A percentile compares a stretch with the other conserved stretches of the same genome.
Conservation (phyloP, 108 stramenopile species). For the Aurantiochytrium sp. region DNA sequence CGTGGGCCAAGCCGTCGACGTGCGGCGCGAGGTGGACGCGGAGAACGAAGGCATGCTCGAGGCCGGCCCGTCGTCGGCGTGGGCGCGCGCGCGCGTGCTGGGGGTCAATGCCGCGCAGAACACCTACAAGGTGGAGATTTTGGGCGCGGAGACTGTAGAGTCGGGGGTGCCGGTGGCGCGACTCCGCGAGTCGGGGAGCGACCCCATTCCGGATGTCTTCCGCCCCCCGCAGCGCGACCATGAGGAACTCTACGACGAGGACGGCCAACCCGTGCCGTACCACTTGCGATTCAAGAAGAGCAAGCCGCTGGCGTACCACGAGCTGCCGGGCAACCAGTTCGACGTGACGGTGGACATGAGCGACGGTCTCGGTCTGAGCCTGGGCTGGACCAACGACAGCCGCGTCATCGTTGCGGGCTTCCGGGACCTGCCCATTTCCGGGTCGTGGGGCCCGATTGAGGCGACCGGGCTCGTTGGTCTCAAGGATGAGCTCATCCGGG, state of each 20-base stretch:
- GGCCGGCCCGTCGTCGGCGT: not conserved
- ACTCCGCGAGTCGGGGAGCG: not conserved
- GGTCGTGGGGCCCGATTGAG: not conserved
- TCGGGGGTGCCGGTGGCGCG: not conserved
- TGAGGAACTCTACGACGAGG: not conserved
- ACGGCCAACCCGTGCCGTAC: not conserved
- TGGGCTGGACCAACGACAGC: slow-evolving; percentile 22
- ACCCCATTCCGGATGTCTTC: slow-evolving; percentile 9
- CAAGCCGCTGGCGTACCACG: slow-evolving; percentile 23
- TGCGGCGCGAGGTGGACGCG: not conserved
- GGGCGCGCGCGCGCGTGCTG: not conserved
- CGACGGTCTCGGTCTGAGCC: slow-evolving; percentile 12
- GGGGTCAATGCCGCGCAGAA: not conserved
- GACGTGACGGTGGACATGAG: slow-evolving; percentile 22
- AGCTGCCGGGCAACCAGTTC: slow-evolving; percentile 3
- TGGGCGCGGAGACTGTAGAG: not conserved
- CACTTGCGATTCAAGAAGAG: slow-evolving; percentile 18
- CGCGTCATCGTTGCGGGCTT: slow-evolving; percentile 21
- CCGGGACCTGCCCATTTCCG: slow-evolving; percentile 5
- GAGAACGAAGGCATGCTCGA: too few relatives aligned
- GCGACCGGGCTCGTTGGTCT: not conserved
- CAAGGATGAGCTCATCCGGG: not conserved
- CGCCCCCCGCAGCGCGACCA: not conserved
- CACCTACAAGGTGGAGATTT: not conserved
- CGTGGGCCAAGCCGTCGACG: not conserved